Percentiles rank a stretch among this genome's conserved stretches.
phyloP scores from a whole-genome alignment of 306 rosid species.

The Cucurbita ficifolia region DNA sequence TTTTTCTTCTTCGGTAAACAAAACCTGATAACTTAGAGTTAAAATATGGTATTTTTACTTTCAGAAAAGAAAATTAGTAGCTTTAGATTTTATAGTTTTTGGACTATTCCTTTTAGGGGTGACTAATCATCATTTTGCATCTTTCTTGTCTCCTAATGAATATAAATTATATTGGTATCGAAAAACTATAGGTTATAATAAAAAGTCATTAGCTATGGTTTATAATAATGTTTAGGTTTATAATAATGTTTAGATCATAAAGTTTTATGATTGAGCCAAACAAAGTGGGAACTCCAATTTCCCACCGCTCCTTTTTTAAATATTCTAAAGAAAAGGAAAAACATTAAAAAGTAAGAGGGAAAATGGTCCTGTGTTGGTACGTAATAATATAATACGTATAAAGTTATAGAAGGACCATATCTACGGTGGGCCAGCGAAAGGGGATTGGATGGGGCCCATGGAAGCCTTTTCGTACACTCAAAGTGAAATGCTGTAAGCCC shows the following conservation, averaged over 20 bases:
- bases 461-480: not conserved
- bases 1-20: not conserved
- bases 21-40: not conserved
- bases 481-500: conserved; percentile 1
- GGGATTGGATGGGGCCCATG: conserved; percentile 3
- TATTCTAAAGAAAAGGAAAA: not conserved
- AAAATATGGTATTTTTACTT: not conserved
- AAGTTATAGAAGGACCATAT: not conserved
- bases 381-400: too few species aligned
- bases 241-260: not conserved
- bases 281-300: not conserved
- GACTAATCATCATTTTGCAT: not conserved
- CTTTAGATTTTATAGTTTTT: not conserved
- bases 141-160: not conserved
- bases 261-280: not conserved
- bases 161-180: not conserved
- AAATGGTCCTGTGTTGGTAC: not conserved
- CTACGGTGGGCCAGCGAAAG: not conserved
- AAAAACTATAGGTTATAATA: not conserved
- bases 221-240: not conserved
- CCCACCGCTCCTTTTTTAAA: not conserved
- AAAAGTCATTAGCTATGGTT: not conserved
- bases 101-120: not conserved
- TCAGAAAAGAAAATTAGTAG: not conserved
- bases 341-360: not conserved